These are phyloP conservation scores for Rhodotorula paludigena DNA, from an alignment of 768 basidiomycete genomes.

Conservation along the genomic window DNA sequence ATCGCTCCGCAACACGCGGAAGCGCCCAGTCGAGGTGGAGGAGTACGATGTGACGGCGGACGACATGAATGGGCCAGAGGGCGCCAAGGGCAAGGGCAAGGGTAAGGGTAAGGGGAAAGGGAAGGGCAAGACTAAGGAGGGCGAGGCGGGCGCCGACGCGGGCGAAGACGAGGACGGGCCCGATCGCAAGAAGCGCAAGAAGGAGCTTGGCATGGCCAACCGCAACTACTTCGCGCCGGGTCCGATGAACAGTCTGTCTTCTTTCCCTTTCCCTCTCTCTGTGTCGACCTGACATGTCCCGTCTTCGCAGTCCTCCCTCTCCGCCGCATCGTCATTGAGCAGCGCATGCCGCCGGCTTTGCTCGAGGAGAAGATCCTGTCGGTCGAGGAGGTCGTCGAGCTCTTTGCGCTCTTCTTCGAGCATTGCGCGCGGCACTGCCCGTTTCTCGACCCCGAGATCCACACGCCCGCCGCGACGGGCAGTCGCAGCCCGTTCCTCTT, in stretches of 20 bases:
- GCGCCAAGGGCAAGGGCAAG: slow-evolving; percentile 8
- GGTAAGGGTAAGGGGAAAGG: slow-evolving; percentile 30
- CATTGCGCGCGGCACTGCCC: slow-evolving; percentile 53
- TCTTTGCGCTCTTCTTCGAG: slow-evolving; percentile 67
- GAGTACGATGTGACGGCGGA: slow-evolving; percentile 29
- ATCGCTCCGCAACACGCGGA: slow-evolving; percentile 38
- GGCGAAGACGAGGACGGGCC: slow-evolving; percentile 7
- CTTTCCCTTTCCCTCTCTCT: background rate
- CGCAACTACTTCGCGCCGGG: slow-evolving; percentile 41
- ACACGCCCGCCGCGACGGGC: slow-evolving; percentile 88
- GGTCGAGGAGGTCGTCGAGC: slow-evolving; percentile 70
- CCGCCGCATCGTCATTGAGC: slow-evolving; percentile 41
- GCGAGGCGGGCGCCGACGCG: background rate
- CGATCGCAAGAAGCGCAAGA: slow-evolving; percentile 15
- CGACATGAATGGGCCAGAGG: slow-evolving; percentile 12
- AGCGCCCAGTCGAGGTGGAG: slow-evolving; percentile 31
- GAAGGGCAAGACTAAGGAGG: slow-evolving; percentile 9
- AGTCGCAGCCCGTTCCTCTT: slow-evolving; percentile 90
- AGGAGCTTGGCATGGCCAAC: slow-evolving; percentile 40
- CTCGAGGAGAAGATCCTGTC: slow-evolving; percentile 40
- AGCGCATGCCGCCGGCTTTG: slow-evolving; percentile 38
- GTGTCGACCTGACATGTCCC: slow-evolving; percentile 44
- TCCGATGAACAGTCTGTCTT: slow-evolving; percentile 40
- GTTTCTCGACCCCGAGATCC: slow-evolving; percentile 78
- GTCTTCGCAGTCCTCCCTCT: slow-evolving; percentile 32